Conservation (phyloP, 2,329 filamentous ascomycete genomes). For the Ascochyta viciae-villosae region DNA sequence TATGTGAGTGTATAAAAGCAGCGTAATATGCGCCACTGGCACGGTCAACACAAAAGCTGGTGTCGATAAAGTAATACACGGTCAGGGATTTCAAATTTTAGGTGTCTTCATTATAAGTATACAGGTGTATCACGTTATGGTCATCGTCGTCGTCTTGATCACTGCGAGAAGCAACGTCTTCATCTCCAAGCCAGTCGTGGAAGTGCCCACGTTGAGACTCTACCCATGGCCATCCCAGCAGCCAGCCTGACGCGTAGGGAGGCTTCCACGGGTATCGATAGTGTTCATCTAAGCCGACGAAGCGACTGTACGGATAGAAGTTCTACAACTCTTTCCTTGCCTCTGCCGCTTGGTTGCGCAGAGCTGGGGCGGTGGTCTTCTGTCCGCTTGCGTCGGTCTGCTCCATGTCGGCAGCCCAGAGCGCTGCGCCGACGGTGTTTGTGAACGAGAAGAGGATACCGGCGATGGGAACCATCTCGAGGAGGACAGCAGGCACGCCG, state of each 20-base stretch:
- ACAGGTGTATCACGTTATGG: constrained; percentile 3
- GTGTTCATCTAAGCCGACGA: constrained; percentile 1
- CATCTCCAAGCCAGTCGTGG: neutral
- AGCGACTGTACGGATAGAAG: constrained; percentile 3
- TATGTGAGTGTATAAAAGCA: neutral
- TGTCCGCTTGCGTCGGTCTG: constrained; percentile 25
- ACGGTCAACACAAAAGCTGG: neutral
- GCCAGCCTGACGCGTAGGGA: constrained; percentile 41
- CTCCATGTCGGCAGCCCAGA: constrained; percentile 94
- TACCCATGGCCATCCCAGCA: constrained; percentile 38
- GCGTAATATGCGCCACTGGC: neutral
- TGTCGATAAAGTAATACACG: neutral
- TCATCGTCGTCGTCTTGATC: neutral
- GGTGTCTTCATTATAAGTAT: neutral
- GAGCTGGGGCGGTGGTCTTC: constrained; percentile 44
- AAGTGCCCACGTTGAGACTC: neutral
- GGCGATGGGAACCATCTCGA: constrained; percentile 84
- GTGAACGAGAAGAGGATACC: constrained; percentile 89
- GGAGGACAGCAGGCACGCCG: constrained; percentile 79
- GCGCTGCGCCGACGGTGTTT: constrained; percentile 87
- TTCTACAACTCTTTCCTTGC: constrained; percentile 47
- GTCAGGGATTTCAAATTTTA: neutral
- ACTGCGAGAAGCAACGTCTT: too few species aligned
- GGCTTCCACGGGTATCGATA: constrained; percentile 48
- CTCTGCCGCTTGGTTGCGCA: constrained; percentile 46